Conservation (phyloP, 345 rosid genomes). For the Eucalyptus urophylla region DNA sequence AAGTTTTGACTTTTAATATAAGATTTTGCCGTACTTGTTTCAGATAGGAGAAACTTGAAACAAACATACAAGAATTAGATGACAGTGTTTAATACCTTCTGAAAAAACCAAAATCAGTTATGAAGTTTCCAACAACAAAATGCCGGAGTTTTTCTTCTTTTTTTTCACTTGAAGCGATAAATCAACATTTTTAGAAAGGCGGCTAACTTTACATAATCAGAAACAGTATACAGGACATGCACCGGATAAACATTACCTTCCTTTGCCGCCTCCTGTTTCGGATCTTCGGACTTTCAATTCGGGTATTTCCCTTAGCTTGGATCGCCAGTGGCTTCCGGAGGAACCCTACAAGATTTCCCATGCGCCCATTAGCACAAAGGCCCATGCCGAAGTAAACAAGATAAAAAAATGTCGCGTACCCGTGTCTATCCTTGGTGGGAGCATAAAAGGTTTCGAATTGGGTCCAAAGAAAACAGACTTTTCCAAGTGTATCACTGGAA, state of each 20-base stretch:
- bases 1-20: neutral
- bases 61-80: neutral
- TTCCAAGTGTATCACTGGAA: neutral
- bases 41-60: neutral
- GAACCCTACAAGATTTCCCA: conserved; percentile 4
- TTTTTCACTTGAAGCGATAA: neutral
- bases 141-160: neutral
- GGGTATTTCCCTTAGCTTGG: conserved; percentile 34
- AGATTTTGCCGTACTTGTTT: neutral
- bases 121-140: neutral
- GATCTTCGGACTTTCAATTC: conserved; percentile 58
- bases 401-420: neutral
- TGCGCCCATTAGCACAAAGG: neutral
- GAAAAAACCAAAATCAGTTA: neutral
- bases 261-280: conserved; percentile 47
- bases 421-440: neutral
- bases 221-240: neutral
- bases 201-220: neutral
- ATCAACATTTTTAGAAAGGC: neutral
- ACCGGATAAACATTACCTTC: conserved; percentile 31
- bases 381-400: neutral
- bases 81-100: neutral
- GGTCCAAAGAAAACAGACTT: neutral
- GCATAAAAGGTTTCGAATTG: neutral
- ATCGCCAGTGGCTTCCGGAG: conserved; percentile 17